Evolutionary conservation across 176 grass and related monocot genomes (phyloP), one percentile per base, ranked within the genome.

Genomic region (Musa acuminata): DNA sequence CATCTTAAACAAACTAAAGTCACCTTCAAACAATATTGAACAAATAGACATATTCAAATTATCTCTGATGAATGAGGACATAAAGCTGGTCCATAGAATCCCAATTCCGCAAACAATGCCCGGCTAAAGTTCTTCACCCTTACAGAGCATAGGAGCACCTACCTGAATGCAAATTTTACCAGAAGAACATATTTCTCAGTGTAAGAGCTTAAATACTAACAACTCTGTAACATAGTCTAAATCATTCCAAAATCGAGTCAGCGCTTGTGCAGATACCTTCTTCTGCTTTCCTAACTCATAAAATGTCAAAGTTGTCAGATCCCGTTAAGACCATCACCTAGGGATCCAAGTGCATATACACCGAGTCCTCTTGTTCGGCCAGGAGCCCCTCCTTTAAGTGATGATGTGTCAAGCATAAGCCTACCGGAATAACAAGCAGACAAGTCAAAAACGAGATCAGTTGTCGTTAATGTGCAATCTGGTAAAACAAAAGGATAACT

Each of bases 311-410:
- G 75, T 77, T 65, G 59, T 77, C 23, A 9, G 0, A 52, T 65
- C 20, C 12, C n/a, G 10, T 54, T 54, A 4, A 54, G 10, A 16
- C 49, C 48, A 25, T 35, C 59, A 11, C 0, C 49, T 24, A 58
- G 51, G 8, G n/a, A 65, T 22, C 65, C 75, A 66, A 65, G 21
- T 1, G 65, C 21, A 17, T 14, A 77, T 23, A 77, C 55, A 54
- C 51, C 20, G 26, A 91, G 77, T 50, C 90, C 95, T 76, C 95
- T 89, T 74, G 90, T 91, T 77, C 95, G 78, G 12, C 95, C 95
- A 9, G 90, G 88, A 21, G 90, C 86, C 26, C 90, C 88, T 62
- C 95, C 90, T 29, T 78, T 82, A 29, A 91, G 82, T 70, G 65
- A 87, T 0, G 86, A 99, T 49, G 87, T 65, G 51, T 84, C 71